Evolutionary conservation across 2,329 filamentous ascomycete species (phyloP), one percentile per base, ranked within the genome.

Genomic region (Aureobasidium sp.): DNA sequence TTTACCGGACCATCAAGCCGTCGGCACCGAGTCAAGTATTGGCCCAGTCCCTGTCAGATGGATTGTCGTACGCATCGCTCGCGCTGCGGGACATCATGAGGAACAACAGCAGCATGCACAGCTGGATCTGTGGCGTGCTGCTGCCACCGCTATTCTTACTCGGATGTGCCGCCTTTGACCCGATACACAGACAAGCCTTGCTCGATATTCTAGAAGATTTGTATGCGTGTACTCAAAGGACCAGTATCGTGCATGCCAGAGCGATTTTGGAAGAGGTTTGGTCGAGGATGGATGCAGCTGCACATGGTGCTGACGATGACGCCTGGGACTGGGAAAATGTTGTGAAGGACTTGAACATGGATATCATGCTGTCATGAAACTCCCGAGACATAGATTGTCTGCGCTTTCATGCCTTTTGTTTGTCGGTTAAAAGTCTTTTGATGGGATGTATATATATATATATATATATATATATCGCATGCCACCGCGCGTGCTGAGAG

Each of bases 301-400:
- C 77, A 1, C 27, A 62, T n/a, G 80, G 80, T 55, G 77, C 79
- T 62, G 79, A 83, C 61, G 81, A 83, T 62, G 81, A 79, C 60
- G 57, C 45, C 15, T 86, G 83, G 83, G 83, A 86, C 69, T 86
- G 83, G 83, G 83, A 86, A 71, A 80, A 75, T 63, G 82, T 85
- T 63, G 83, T 86, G 64, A 74, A 78, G 52, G 76, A 78, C 54
- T 81, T 83, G 73, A 79, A 81, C 25, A 84, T 82, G 78, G 83
- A 86, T 67, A 85, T 86, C 66, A 73, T 86, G 66, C 79, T 84
- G 64, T 85, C 83, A 64, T 86, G 71, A 77, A 50, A 27, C 32
- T 16, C 10, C 10, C 29, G 29, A 34, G 21, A 25, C 6, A 45
- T 27, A 10, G 25, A 48, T 9, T 48, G 42, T 29, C 3, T 34